phyloP scores from a whole-genome alignment of 2,329 filamentous ascomycete species.

The Aspergillus texensis region DNA sequence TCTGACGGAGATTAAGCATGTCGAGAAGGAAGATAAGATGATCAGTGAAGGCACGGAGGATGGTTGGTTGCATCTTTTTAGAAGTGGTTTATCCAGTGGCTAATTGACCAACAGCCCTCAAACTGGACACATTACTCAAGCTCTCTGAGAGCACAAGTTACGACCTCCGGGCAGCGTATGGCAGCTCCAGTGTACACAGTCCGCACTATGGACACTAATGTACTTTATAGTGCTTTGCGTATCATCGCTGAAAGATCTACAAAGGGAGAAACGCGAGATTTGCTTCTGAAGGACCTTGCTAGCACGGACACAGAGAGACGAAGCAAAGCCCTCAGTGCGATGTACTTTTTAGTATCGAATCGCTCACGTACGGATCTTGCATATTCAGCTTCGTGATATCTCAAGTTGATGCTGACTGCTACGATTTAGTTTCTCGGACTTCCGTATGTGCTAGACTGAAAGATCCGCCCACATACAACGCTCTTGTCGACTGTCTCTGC shows the following conservation, averaged over 20 bases:
- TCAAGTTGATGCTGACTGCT: conserved; percentile 7
- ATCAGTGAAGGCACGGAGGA: conserved; percentile 77
- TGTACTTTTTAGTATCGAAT: conserved; percentile 47
- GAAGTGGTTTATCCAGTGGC: neutral
- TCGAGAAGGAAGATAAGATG: conserved; percentile 69
- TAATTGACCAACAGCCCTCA: conserved; percentile 53
- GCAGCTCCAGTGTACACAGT: neutral
- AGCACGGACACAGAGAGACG: conserved; percentile 41
- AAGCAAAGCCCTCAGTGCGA: conserved; percentile 45
- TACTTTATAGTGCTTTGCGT: conserved; percentile 40
- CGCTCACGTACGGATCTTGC: conserved; percentile 37
- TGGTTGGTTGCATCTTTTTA: conserved; percentile 35
- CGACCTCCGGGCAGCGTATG: conserved; percentile 70
- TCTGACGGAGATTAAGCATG: conserved; percentile 63
- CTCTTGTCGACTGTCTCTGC: conserved; percentile 46
- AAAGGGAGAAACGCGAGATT: conserved; percentile 41
- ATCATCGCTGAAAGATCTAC: conserved; percentile 51
- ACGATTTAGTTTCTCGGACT: conserved; percentile 37
- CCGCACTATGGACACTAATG: conserved; percentile 36
- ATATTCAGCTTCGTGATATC: neutral
- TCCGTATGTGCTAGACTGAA: conserved; percentile 37
- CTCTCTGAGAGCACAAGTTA: conserved; percentile 72
- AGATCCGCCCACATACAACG: conserved; percentile 40
- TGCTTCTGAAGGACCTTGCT: conserved; percentile 46
- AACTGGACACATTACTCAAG: conserved; percentile 66